Evolutionary conservation across 106 monocot species (phyloP), one percentile per base, ranked within the genome.

Genomic region (Dendrobium officinale): DNA sequence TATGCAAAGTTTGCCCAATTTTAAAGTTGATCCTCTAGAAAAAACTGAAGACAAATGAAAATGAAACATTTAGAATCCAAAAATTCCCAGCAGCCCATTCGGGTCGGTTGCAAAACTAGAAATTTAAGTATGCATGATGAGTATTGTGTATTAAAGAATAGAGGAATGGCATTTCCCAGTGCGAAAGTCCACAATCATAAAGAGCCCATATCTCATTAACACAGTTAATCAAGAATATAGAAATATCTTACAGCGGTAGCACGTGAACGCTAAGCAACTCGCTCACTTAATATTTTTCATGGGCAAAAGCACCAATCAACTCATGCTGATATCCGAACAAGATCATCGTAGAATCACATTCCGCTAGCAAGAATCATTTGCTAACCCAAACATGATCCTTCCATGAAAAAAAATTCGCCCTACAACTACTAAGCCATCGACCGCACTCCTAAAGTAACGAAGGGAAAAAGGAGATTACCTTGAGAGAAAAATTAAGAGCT

Each of bases 401-500:
- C 72, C 72, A 72, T 2, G 33, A 72, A 33, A 29, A 9, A 37
- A 64, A 22, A 4, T 7, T 72, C 33, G 0, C 72, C 72, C 10
- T 3, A 15, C 15, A 72, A 33, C 37, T 13, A 72, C 37, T 2
- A 9, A 49, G 49, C 13, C 9, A 64, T n/a, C 49, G 22, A n/a
- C 5, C 20, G 24, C 24, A 22, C n/a, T 24, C 64, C 6, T 1
- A 7, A 64, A 64, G 9, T 6, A 64, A 64, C 9, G 33, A 72
- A 72, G 20, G 15, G 13, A 0, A 74, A 58, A 10, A 42, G 29
- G 11, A 15, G 55, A 31, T 56, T 82, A 99, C 99, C 95, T 99
- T 99, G 80, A 99, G 86, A 8, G 99, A 99, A 88, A 99, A 99
- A 79, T 99, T 99, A 85, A 99, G 95, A 76, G 99, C 99, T 26